Conservation (phyloP, 1,139 yeast genomes). For the Suhomyces yuchorum region DNA sequence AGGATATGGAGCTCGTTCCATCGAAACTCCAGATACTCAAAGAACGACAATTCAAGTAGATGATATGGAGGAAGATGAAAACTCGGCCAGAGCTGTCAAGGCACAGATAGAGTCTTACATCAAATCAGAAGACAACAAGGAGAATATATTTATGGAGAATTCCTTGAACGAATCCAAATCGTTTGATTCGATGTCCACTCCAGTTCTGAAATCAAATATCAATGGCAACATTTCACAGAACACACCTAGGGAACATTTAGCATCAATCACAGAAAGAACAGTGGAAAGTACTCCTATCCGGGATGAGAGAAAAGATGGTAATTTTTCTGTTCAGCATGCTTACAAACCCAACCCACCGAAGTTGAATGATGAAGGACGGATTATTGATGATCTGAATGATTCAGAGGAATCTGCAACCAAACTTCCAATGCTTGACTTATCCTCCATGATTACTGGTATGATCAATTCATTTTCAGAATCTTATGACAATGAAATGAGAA, state of each 20-base stretch:
- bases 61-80: slow-evolving; percentile 34
- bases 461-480: slow-evolving; percentile 48
- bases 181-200: slow-evolving; percentile 35
- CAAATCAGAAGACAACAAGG: slow-evolving; percentile 43
- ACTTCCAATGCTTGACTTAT: slow-evolving; percentile 36
- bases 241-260: slow-evolving; percentile 28
- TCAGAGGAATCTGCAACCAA: slow-evolving; percentile 11
- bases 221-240: slow-evolving; percentile 8
- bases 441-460: slow-evolving; percentile 44
- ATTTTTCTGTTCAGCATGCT: slow-evolving; percentile 15
- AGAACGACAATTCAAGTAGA: slow-evolving; percentile 49
- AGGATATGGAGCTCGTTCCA: slow-evolving; percentile 18
- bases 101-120: slow-evolving; percentile 35
- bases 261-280: slow-evolving; percentile 42
- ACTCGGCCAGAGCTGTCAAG: slow-evolving; percentile 33
- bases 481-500: slow-evolving; percentile 31
- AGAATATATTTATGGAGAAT: slow-evolving; percentile 42
- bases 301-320: slow-evolving; percentile 17
- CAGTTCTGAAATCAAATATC: slow-evolving; percentile 21
- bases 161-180: slow-evolving; percentile 20
- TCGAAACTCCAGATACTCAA: slow-evolving; percentile 52
- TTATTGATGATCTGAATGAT: slow-evolving; percentile 18
- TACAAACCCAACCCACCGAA: slow-evolving; percentile 40
- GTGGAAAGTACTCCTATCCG: slow-evolving; percentile 34
- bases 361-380: slow-evolving; percentile 34